Conservation (phyloP, 2,329 filamentous ascomycete species). For the Phialophora macrospora region DNA sequence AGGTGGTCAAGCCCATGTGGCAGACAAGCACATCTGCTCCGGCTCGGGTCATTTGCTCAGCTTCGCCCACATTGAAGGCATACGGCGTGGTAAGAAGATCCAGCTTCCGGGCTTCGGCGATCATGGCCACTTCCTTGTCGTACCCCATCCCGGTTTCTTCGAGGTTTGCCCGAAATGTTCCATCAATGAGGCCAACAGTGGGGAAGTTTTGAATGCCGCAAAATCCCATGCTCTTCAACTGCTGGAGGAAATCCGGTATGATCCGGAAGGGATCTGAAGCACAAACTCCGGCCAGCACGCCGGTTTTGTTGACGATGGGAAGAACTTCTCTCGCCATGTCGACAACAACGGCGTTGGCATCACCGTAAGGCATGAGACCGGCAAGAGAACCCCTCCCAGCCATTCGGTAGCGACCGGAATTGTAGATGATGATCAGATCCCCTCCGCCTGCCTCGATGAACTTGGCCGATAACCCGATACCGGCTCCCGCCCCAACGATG, state of each 20-base stretch:
- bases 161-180: slow-evolving; percentile 67
- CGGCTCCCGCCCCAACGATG: slow-evolving; percentile 71
- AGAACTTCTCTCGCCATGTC: slow-evolving; percentile 73
- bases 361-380: slow-evolving; percentile 72
- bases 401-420: slow-evolving; percentile 74
- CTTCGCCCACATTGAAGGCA: slow-evolving; percentile 68
- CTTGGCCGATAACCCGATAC: slow-evolving; percentile 69
- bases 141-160: slow-evolving; percentile 76
- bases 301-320: slow-evolving; percentile 61
- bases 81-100: slow-evolving; percentile 72
- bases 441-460: slow-evolving; percentile 70
- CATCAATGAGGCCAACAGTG: slow-evolving; percentile 69
- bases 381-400: slow-evolving; percentile 71
- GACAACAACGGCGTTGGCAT: slow-evolving; percentile 71
- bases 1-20: slow-evolving; percentile 70
- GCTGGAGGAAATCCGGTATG: slow-evolving; percentile 63
- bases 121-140: slow-evolving; percentile 68
- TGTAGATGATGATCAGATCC: slow-evolving; percentile 74
- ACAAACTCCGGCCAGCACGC: slow-evolving; percentile 73
- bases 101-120: slow-evolving; percentile 62
- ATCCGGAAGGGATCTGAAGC: slow-evolving; percentile 71
- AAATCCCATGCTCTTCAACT: slow-evolving; percentile 68
- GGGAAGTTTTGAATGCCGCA: slow-evolving; percentile 75
- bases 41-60: slow-evolving; percentile 64
- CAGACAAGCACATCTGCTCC: slow-evolving; percentile 71